Evolutionary conservation across 2,329 filamentous ascomycete genomes (phyloP), one percentile per base, ranked within the genome.

Genomic region (Fusarium avenaceum): DNA sequence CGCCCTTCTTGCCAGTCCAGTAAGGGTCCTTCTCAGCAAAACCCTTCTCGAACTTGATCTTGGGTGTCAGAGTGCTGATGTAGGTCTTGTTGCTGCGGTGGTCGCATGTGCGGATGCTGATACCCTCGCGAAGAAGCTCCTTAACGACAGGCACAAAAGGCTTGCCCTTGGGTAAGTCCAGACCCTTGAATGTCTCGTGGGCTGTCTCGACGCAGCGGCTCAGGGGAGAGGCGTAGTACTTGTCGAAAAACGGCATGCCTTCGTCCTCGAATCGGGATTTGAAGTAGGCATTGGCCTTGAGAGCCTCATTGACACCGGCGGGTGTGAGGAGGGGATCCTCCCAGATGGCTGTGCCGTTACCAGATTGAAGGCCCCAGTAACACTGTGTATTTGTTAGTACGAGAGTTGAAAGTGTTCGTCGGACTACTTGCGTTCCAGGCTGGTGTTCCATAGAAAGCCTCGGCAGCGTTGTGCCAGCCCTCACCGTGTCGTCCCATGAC

Each of bases 401-500:
- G n/a, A 19, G 6, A 3, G 7, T 3, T 15, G 13, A 9, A 2
- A 1, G 1, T 11, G 3, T n/a, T 5, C 1, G 24, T 14, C 17
- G 22, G 2, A 14, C 32, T 10, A 79, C 85, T 71, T 76, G 86
- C 87, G 74, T 92, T 89, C 90, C 90, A 92, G 4, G 86, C 87
- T 2, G 87, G 85, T 0, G 89, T 92, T 46, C 89, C 89, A 69
- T 90, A 92, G 75, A 83, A 90, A 28, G 82, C 80, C 77, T 92
- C 88, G 15, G 89, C 90, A 8, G 83, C 83, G 67, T 89, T 89
- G 67, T 89, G 86, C 70, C 80, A 87, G 14, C 90, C 90, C 77
- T 93, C 85, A 22, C 90, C 91, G 73, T 93, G 91, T 39, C 91
- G 87, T 4, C 87, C 90, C 76, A 92, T 82, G 76, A 89, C 89